These are phyloP conservation scores for Protomyces pachydermus DNA, from an alignment of 1,139 yeast species.

Conservation along the genomic window DNA sequence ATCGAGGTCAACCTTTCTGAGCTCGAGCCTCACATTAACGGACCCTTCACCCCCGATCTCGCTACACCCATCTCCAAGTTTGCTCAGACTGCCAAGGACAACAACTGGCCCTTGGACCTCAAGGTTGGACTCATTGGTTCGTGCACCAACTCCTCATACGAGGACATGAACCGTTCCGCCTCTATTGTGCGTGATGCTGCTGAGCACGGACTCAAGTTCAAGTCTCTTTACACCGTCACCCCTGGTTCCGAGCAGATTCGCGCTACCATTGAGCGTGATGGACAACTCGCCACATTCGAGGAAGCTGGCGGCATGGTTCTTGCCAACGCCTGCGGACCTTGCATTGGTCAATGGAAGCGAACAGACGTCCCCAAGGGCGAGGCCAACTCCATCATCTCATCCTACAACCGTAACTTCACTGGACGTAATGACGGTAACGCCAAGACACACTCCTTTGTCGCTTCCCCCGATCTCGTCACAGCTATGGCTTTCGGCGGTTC, in stretches of 20 bases:
- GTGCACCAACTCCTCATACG: conserved; percentile 98
- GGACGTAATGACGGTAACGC: conserved; percentile 99
- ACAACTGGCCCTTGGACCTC: conserved; percentile 92
- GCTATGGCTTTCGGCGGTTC: conserved; percentile 97
- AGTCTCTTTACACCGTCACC: conserved; percentile 85
- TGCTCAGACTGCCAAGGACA: conserved; percentile 78
- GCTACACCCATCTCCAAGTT: conserved; percentile 94
- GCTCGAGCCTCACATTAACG: conserved; percentile 95
- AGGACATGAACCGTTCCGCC: conserved; percentile 98
- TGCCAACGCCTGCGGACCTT: conserved; percentile 99
- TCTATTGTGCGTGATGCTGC: conserved; percentile 89
- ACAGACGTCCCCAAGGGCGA: conserved; percentile 96
- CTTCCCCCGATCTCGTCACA: conserved; percentile 95
- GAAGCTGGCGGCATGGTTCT: conserved; percentile 92
- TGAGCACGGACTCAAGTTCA: conserved; percentile 82
- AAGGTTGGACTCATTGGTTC: conserved; percentile 97
- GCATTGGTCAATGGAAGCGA: conserved; percentile 99
- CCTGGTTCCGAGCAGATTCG: conserved; percentile 99
- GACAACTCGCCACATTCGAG: conserved; percentile 81
- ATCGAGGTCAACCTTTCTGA: conserved; percentile 92
- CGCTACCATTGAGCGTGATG: conserved; percentile 97
- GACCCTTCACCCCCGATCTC: conserved; percentile 99
- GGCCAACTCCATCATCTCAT: conserved; percentile 95
- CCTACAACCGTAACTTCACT: conserved; percentile 99
- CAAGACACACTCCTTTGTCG: conserved; percentile 94